Conservation (phyloP, 2,329 filamentous ascomycete genomes). For the Endocalyx cinctus region DNA sequence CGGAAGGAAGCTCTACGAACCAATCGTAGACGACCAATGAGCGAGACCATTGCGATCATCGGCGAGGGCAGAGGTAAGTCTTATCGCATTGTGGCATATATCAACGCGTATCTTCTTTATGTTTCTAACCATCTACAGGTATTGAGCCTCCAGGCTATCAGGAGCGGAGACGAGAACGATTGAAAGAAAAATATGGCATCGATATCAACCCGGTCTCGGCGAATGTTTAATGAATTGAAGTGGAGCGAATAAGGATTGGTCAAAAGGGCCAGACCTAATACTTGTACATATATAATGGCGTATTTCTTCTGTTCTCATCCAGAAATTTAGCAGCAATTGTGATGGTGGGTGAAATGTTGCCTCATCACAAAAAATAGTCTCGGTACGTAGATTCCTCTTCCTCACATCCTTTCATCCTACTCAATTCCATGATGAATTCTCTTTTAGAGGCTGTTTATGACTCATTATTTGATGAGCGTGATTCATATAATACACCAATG, state of each 20-base stretch:
- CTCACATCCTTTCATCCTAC: background rate
- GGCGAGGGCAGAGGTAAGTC: slow-evolving; percentile 80
- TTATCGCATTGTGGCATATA: too few species aligned
- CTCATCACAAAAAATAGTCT: background rate
- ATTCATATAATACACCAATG: slow-evolving; percentile 29
- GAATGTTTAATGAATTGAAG: slow-evolving; percentile 34
- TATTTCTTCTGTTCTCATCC: too few species aligned
- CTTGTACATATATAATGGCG: slow-evolving; percentile 26
- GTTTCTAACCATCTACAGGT: slow-evolving; percentile 54
- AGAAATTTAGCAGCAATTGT: too few species aligned
- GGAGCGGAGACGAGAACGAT: slow-evolving; percentile 73
- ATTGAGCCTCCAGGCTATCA: slow-evolving; percentile 79
- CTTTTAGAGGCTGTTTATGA: slow-evolving; percentile 35
- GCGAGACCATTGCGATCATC: slow-evolving; percentile 75
- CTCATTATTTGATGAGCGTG: slow-evolving; percentile 27
- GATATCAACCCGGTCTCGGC: slow-evolving; percentile 67
- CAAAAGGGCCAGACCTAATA: too few species aligned
- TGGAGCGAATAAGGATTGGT: slow-evolving; percentile 7
- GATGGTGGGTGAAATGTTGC: too few species aligned
- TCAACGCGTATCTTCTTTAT: slow-evolving; percentile 2
- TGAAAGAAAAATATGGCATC: slow-evolving; percentile 84
- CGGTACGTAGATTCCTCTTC: background rate
- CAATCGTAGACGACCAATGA: slow-evolving; percentile 67
- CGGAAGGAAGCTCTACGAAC: slow-evolving; percentile 70
- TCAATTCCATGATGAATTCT: slow-evolving; percentile 26